Evolutionary conservation across 2,329 filamentous ascomycete genomes (phyloP), one percentile per base, ranked within the genome.

Genomic region (Botrytis pseudocinerea): DNA sequence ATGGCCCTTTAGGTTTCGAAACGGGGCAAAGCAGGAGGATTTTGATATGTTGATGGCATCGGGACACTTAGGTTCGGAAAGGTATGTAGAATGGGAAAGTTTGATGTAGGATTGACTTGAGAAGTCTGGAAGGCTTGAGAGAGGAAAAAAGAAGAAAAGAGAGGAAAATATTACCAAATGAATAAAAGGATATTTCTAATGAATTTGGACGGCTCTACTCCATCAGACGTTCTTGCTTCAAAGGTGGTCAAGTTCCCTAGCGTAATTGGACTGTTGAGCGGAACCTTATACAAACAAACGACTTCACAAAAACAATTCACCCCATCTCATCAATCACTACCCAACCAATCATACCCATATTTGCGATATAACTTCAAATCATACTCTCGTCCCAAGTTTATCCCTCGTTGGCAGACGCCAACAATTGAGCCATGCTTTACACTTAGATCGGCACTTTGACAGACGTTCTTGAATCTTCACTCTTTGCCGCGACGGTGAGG

Each of bases 1-100:
- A 38, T 75, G 74, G 73, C 74, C 73, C 20, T 48, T 74, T 20
- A 75, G 68, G 46, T 64, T 75, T 6, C 60, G 59, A 32, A 22
- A 44, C 12, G n/a, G 35, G 28, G 69, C 65, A 7, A 48, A n/a
- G 2, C 68, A 73, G 16, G 68, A 71, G 35, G 72, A 73, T 2
- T 73, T 73, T 60, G 68, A 65, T 16, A 46, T 20, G 2, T 32
- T 71, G n/a, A 35, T 65, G 22, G 68, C 65, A 25, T 60, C 40
- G 12, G 69, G 60, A 25, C 38, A 40, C 20, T 6, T 10, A 16
- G 69, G 69, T 9, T 64, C 44, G 3, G 72, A 73, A 61, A 70
- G 68, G 16, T 71, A 71, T 62, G 73, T 5, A 70, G 75, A 0
- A 79, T 79, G 3, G 84, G 82, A 71, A 79, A 83, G 3, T 38